These are phyloP conservation scores for Emergomyces orientalis DNA, from an alignment of 2,329 filamentous ascomycete genomes.

Conservation along the genomic window DNA sequence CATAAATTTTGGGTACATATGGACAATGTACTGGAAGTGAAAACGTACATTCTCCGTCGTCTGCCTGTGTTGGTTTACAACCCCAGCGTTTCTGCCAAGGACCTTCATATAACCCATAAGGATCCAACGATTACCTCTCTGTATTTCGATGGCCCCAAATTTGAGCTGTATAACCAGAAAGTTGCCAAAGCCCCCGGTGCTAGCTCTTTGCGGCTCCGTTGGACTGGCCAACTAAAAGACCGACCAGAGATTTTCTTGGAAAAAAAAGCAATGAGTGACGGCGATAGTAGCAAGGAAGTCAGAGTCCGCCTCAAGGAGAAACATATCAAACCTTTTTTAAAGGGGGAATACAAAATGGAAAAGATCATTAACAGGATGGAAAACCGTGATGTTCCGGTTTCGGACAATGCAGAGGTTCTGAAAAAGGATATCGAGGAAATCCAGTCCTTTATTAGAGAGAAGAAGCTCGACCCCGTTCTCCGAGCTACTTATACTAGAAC, in stretches of 20 bases:
- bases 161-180: slow-evolving; percentile 79
- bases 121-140: slow-evolving; percentile 91
- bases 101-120: slow-evolving; percentile 63
- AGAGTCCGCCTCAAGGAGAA: slow-evolving; percentile 87
- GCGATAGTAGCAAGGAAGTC: slow-evolving; percentile 67
- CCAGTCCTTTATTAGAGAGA: slow-evolving; percentile 67
- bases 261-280: slow-evolving; percentile 74
- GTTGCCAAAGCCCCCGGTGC: slow-evolving; percentile 66
- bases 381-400: slow-evolving; percentile 57
- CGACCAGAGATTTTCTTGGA: slow-evolving; percentile 77
- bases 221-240: slow-evolving; percentile 76
- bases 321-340: slow-evolving; percentile 78
- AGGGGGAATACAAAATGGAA: slow-evolving; percentile 82
- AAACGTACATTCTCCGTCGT: slow-evolving; percentile 85
- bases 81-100: slow-evolving; percentile 64
- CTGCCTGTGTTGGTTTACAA: slow-evolving; percentile 91
- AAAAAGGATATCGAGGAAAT: slow-evolving; percentile 65
- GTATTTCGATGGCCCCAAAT: slow-evolving; percentile 85
- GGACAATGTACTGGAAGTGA: slow-evolving; percentile 93
- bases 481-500: slow-evolving; percentile 90
- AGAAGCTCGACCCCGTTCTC: slow-evolving; percentile 71
- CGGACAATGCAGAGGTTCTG: slow-evolving; percentile 58
- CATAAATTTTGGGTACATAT: slow-evolving; percentile 96
- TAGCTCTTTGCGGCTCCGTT: slow-evolving; percentile 74
- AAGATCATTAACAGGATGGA: slow-evolving; percentile 79